These are phyloP conservation scores for Brassica cretica DNA, from an alignment of 345 rosid genomes.

Conservation along the genomic window DNA sequence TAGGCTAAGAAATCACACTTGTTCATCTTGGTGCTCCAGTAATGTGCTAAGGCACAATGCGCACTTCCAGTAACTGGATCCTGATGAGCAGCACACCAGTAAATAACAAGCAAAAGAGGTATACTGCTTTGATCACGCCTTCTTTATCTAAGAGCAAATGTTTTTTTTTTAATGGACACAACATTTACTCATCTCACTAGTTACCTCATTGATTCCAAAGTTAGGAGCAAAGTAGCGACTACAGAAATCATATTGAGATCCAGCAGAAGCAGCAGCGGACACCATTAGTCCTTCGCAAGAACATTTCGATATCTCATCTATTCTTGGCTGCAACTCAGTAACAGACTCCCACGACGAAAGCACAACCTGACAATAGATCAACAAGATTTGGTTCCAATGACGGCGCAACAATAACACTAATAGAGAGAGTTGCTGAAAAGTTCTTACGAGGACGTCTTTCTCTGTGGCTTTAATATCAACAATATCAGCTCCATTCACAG, in stretches of 20 bases:
- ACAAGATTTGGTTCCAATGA: conserved; percentile 2
- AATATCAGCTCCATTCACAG: conserved; percentile 50
- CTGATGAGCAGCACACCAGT: conserved; percentile 35
- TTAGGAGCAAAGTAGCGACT: conserved; percentile 45
- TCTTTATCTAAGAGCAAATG: not conserved
- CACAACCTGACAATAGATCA: conserved; percentile 33
- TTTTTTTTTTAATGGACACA: not conserved
- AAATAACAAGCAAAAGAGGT: not conserved
- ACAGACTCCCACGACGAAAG: conserved; percentile 68
- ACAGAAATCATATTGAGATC: conserved; percentile 37
- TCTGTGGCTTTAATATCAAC: conserved; percentile 57
- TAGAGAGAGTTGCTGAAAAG: not conserved
- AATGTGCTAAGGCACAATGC: conserved; percentile 70
- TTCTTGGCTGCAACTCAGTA: conserved; percentile 49
- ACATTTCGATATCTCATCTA: conserved; percentile 52
- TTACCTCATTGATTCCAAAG: conserved; percentile 33
- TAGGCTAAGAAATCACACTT: conserved; percentile 52
- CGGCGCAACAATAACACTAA: not conserved
- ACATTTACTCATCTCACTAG: not conserved
- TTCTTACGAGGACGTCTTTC: conserved; percentile 52
- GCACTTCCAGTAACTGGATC: conserved; percentile 85
- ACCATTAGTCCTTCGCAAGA: conserved; percentile 64
- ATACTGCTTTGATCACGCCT: not conserved
- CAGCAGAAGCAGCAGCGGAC: conserved; percentile 56
- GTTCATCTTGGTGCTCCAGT: conserved; percentile 47